Conservation (phyloP, 108 stramenopile species). For the Pseudonitzschia multistriata region DNA sequence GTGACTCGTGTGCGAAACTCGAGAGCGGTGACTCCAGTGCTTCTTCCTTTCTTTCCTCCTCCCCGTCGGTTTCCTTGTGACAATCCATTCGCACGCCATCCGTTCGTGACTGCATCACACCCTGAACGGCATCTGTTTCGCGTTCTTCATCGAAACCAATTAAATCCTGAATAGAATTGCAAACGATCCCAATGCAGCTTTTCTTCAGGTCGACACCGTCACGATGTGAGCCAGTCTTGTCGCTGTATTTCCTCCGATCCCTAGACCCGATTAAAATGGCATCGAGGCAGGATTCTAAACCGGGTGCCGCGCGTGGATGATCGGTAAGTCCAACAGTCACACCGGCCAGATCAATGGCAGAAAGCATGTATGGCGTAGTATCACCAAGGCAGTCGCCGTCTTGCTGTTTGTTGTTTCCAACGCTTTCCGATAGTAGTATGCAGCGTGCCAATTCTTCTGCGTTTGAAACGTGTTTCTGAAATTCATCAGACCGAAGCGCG, state of each 20-base stretch:
- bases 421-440: not conserved
- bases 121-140: constrained; percentile 43
- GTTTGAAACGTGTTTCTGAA: constrained; percentile 2
- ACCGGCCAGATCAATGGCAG: constrained; percentile 16
- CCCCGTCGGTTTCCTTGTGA: not conserved
- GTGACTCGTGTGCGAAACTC: not conserved
- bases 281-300: constrained; percentile 62
- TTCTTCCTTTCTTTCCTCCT: constrained; percentile 45
- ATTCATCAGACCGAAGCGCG: not conserved
- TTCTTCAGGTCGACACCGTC: constrained; percentile 9
- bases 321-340: constrained; percentile 52
- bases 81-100: not conserved
- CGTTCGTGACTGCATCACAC: constrained; percentile 46
- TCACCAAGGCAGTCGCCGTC: not conserved
- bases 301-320: constrained; percentile 59
- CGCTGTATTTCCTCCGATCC: constrained; percentile 34
- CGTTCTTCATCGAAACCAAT: constrained; percentile 36
- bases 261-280: constrained; percentile 42
- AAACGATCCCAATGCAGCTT: constrained; percentile 46
- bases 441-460: constrained; percentile 10
- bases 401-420: too few relatives aligned
- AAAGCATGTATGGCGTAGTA: not conserved
- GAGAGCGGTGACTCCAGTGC: constrained; percentile 24
- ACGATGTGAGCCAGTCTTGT: not conserved
- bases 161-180: constrained; percentile 47